Base-by-base conservation (phyloP, 2,329 filamentous ascomycete genomes). In the Pyricularia grisea region DNA sequence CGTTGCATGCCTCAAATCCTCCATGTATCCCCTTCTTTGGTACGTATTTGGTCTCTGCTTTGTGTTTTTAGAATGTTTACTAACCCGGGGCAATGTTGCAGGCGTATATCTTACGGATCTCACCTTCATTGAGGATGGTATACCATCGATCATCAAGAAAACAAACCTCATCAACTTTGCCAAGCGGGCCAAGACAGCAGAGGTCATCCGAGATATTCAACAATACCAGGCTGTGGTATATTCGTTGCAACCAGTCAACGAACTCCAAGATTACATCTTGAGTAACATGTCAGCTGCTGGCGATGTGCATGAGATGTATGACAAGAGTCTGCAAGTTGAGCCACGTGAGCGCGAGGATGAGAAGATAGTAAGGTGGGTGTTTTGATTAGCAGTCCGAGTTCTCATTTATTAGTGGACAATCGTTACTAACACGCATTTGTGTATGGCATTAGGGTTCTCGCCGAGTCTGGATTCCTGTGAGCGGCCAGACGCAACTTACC, bases 181-280 rank as follows among this genome's bases (percentile, higher is more conserved):
- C 75, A 99, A 99, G 84, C 91, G 95, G 68, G 92, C 93, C 69
- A 99, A 98, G 85, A 98, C 95, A 17, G 95, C 95, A 25, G 95
- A 98, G 78, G 95, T 99, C 61, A 99, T 99, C 75, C 92, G 94
- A 71, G 94, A 98, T 78, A 98, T 99, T 73, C 95, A 98, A 79
- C 94, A 98, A 78, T 99, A 97, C 78, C 95, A 99, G 79, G 97
- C 97, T 75, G 93, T 97, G 71, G 93, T 93, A n/a, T 99, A 98
- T 78, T 90, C 92, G 9, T 83, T 99, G 68, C 92, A 96, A 76
- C 87, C 93, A 0, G 94, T 99, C 20, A 87, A 90, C 1, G 95
- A 98, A 80, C 84, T 99, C 73, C 94, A 98, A 78, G 94, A 98
- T 74, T 99, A 98, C 80, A 97, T 99, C 73, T 81, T 97, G 73